Base-by-base conservation (phyloP, 2,329 filamentous ascomycete species). In the Sordariomycetes sp. region DNA sequence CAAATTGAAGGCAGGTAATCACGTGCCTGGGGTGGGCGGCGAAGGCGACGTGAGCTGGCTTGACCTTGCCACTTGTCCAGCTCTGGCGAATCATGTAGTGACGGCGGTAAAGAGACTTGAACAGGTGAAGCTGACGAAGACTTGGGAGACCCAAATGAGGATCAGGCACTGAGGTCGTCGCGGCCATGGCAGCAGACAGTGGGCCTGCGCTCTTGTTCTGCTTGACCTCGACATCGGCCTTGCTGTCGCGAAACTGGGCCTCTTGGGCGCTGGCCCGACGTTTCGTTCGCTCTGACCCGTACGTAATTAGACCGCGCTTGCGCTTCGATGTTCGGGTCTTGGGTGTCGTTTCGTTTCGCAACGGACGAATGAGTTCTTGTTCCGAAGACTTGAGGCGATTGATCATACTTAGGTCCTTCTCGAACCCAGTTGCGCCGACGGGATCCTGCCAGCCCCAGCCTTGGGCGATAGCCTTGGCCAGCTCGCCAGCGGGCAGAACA, bases 391-490 rank as follows among this genome's bases (percentile, higher is more conserved):
- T 69, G 34, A 75, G 55, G 33, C 60, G 66, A 41, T 53, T 68
- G 29, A 68, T 64, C 41, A 68, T 58, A 55, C 84, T 86, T 32
- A 95, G 59, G 51, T 98, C 88, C 38, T 75, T 72, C 56, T 98
- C 92, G 36, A 72, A 86, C 17, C 83, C 86, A 34, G 84, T 74
- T 4, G 70, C 58, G 0, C 82, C 83, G 36, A 77, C 73, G 1
- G 88, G 86, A 51, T 90, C 86, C 54, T 98, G 92, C 87, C 92
- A 98, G 11, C 88, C 92, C 92, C 92, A 98, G 11, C 92, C 92
- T 63, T 96, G 86, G 27, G 69, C 66, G 36, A 96, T 87, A 20
- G 92, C 88, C 46, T 81, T 80, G 43, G 86, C 79, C 17, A 98
- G 68, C 57, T 98, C 92, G 14, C 85, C 86, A 1, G 79, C 68